Evolutionary conservation across 257 asterid species (phyloP).

Genomic region (Osmanthus fragrans): DNA sequence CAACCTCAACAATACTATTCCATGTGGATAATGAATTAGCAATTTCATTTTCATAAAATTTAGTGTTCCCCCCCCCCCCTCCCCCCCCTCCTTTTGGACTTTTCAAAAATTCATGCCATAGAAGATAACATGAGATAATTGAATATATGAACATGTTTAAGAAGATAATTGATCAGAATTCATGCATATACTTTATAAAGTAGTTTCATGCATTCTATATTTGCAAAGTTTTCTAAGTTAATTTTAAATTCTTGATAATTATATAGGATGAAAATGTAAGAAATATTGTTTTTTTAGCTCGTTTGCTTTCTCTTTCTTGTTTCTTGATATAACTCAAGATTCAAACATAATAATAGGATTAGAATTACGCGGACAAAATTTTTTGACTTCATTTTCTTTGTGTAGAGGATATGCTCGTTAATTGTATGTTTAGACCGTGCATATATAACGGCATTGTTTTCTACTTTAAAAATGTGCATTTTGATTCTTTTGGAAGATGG

Average conservation of each 20-base stretch:
- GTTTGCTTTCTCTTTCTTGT: background rate
- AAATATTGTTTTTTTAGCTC: no score
- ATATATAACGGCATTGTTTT: no score
- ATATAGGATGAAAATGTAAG: no score
- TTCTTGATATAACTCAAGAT: background rate
- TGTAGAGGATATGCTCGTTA: background rate
- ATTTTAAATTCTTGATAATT: background rate
- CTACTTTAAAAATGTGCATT: constrained; percentile 9
- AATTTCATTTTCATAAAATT: no score
- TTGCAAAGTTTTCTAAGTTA: background rate
- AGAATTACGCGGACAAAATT: background rate
- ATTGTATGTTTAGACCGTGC: background rate
- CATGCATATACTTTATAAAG: background rate
- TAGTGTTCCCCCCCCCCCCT: no score
- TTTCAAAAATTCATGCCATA: no score
- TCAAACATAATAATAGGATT: background rate
- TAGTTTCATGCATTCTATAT: background rate
- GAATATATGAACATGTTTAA: no score
- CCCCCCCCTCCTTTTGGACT: no score
- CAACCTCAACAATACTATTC: no score
- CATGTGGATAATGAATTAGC: no score
- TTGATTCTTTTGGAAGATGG: constrained; percentile 22
- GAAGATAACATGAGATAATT: background rate
- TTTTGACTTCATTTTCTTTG: background rate
- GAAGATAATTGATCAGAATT: background rate